These are phyloP conservation scores for Fusarium nodosum DNA, from an alignment of 2,329 filamentous ascomycete genomes.

Conservation along the genomic window DNA sequence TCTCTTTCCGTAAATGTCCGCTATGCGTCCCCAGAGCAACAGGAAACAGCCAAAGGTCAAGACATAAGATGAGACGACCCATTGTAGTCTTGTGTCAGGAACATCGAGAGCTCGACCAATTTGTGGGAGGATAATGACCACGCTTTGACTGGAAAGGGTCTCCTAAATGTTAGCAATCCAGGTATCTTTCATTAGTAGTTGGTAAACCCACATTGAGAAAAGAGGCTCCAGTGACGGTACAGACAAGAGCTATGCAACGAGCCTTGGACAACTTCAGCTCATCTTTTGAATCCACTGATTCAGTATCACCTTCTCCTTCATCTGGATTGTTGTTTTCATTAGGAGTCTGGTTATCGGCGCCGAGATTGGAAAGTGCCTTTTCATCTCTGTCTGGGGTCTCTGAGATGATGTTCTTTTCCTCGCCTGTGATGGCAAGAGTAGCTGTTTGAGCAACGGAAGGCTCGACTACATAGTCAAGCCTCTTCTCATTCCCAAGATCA, in stretches of 20 bases:
- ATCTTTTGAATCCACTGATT: constrained; percentile 45
- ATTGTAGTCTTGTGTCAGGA: constrained; percentile 71
- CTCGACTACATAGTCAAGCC: constrained; percentile 12
- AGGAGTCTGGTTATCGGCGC: constrained; percentile 1
- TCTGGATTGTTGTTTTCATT: neutral
- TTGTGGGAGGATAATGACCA: constrained; percentile 63
- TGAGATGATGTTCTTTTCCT: constrained; percentile 17
- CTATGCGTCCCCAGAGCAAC: constrained; percentile 75
- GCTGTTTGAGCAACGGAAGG: constrained; percentile 9
- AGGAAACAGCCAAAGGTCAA: constrained; percentile 77
- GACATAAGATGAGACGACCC: constrained; percentile 75
- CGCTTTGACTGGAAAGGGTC: constrained; percentile 50
- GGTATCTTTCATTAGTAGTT: neutral
- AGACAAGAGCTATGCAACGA: constrained; percentile 67
- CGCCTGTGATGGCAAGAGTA: constrained; percentile 9
- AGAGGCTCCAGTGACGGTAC: constrained; percentile 67
- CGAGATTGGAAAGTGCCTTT: constrained; percentile 15
- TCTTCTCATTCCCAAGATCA: constrained; percentile 30
- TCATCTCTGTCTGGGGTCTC: constrained; percentile 12
- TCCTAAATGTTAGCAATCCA: constrained; percentile 3
- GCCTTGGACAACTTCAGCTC: constrained; percentile 61
- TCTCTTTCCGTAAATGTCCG: constrained; percentile 75
- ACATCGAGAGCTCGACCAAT: constrained; percentile 69
- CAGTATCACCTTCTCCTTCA: constrained; percentile 25
- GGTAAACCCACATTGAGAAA: constrained; percentile 65